Evolutionary conservation across 495 filamentous ascomycete species (phyloP), one percentile per base, ranked within the genome.

Genomic region (Cudoniella acicularis): DNA sequence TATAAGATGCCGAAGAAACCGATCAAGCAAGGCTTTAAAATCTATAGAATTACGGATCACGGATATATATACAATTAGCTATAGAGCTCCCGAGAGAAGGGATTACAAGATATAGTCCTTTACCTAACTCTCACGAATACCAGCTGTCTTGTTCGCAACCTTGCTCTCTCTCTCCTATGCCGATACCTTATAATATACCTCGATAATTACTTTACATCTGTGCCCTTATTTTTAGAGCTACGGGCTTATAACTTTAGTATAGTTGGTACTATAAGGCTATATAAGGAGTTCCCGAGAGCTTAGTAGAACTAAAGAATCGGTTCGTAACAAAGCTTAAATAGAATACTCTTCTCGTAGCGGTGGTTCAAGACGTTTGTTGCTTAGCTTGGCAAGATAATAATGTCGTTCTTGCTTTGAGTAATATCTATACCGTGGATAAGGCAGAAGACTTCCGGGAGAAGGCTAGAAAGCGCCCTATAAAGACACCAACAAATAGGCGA

Each of bases 311-410:
- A 10, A 60, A 60, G 25, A 18, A 22, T 21, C 46, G 21, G 20
- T 24, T 41, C 8, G 36, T 36, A 24, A 43, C 36, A 54, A 60
- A 60, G 51, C 50, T 60, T 21, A 10, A 47, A 22, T 60, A 25
- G 57, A 60, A 60, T 60, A 60, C 57, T n/a, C 51, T 60, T 10
- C 22, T 54, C 24, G 41, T 23, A 21, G 16, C 2, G 40, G 57
- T 60, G 42, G 50, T 60, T 41, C 6, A 60, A 2, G 20, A 54
- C 22, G 25, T 21, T 3, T 45, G 54, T 25, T 60, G 50, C 45
- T 23, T 54, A 30, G 57, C 57, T 47, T 60, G 42, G 57, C 41
- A 60, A 18, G 57, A 60, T 54, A 60, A 60, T 60, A 60, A 60
- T 49, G 49, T 60, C 49, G 50, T 60, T 30, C 30, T 59, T 3